Evolutionary conservation across 1,284 basidiomycete species (phyloP).

Genomic region (Cryptococcus deneoformans): DNA sequence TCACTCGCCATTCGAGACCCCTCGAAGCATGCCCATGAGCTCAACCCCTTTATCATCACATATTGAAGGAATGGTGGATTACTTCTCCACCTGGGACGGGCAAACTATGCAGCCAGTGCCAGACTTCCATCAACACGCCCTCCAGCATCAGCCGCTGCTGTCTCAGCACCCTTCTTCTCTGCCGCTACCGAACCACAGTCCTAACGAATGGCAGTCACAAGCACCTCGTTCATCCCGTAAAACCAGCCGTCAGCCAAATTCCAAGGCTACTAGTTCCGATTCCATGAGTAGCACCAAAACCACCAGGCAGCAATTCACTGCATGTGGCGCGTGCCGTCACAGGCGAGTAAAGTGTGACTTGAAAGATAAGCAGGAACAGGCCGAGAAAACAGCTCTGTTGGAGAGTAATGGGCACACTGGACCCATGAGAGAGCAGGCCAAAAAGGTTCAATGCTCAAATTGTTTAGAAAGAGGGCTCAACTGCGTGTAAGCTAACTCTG

Average conservation of each 20-base stretch:
- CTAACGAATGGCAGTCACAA: background rate
- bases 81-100: background rate
- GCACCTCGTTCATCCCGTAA: background rate
- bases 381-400: conserved; percentile 16
- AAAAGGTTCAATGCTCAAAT: conserved; percentile 65
- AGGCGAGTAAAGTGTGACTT: conserved; percentile 56
- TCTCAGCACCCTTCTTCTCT: background rate
- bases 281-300: conserved; percentile 37
- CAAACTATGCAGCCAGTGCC: background rate
- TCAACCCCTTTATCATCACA: background rate
- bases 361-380: conserved; percentile 41
- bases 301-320: conserved; percentile 74
- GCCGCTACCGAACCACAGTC: background rate
- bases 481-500: conserved; percentile 64
- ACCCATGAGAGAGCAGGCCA: conserved; percentile 43
- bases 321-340: conserved; percentile 86
- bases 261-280: background rate
- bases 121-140: background rate
- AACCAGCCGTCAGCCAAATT: background rate
- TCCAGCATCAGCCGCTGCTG: background rate
- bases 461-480: conserved; percentile 79
- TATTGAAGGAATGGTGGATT: background rate
- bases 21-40: background rate
- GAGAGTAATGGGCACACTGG: conserved; percentile 47
- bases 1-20: background rate